phyloP scores from a whole-genome alignment of 768 basidiomycete species.

The Leccinum uliginosum region DNA sequence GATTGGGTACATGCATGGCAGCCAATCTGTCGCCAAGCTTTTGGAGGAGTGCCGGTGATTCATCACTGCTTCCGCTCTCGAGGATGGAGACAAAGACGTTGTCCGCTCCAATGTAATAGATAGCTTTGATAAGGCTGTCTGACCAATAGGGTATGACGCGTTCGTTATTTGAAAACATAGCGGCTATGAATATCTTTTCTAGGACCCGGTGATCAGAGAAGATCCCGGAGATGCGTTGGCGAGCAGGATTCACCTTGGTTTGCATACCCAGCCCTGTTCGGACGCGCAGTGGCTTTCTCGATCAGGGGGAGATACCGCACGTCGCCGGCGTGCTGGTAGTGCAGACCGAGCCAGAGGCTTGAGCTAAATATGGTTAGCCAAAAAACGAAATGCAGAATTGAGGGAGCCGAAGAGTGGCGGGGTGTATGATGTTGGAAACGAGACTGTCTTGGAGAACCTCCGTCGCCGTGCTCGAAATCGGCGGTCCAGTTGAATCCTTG shows the following conservation, averaged over 20 bases:
- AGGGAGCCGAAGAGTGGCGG: not conserved
- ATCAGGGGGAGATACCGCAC: conserved; percentile 13
- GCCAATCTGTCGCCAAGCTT: conserved; percentile 8
- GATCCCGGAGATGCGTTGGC: too few species aligned
- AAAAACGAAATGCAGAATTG: not conserved
- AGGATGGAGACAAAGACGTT: conserved; percentile 42
- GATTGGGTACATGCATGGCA: conserved; percentile 9
- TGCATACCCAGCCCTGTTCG: conserved; percentile 11
- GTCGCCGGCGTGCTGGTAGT: conserved; percentile 7
- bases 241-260: conserved; percentile 8
- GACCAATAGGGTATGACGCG: conserved; percentile 38
- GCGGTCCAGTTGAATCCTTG: not conserved
- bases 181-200: conserved; percentile 22
- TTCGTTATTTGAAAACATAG: conserved; percentile 39
- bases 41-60: conserved; percentile 8
- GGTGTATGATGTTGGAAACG: not conserved
- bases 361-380: conserved; percentile 5
- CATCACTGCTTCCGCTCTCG: conserved; percentile 32
- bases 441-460: not conserved
- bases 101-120: conserved; percentile 37
- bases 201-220: not conserved
- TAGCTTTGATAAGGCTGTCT: conserved; percentile 29
- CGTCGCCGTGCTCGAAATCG: not conserved
- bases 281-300: conserved; percentile 10
- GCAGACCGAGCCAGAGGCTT: conserved; percentile 3